Percentiles rank a stretch among this genome's conserved stretches.
Evolutionary conservation across 768 basidiomycete species (phyloP).

Genomic region (Clavulina sp.): DNA sequence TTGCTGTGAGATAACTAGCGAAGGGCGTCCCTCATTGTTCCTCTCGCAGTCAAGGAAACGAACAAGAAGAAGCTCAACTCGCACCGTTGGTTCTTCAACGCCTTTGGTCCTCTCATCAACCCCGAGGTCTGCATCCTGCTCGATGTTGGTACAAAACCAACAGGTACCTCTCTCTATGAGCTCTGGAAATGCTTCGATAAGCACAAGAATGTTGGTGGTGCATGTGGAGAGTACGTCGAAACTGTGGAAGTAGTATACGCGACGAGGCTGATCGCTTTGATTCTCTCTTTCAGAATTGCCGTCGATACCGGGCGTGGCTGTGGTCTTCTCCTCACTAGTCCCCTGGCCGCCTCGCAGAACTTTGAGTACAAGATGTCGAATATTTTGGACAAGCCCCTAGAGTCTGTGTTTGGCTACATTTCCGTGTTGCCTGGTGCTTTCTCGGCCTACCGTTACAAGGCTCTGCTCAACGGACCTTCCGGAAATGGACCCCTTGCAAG

Average conservation of each 20-base stretch:
- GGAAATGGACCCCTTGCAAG: conserved; percentile 25
- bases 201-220: conserved; percentile 74
- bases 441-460: conserved; percentile 18
- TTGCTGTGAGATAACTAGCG: background rate
- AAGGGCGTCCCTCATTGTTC: background rate
- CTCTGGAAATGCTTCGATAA: conserved; percentile 94
- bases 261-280: background rate
- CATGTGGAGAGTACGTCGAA: conserved; percentile 69
- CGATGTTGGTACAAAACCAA: conserved; percentile 93
- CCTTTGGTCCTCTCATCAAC: conserved; percentile 71
- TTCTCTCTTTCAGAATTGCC: conserved; percentile 37
- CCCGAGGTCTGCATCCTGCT: conserved; percentile 84
- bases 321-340: conserved; percentile 49
- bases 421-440: conserved; percentile 26
- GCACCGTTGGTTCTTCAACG: conserved; percentile 97
- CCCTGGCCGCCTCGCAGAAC: conserved; percentile 85
- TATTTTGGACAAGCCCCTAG: conserved; percentile 88
- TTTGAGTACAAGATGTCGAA: conserved; percentile 98
- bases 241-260: background rate
- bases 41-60: conserved; percentile 51
- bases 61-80: conserved; percentile 96
- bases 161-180: conserved; percentile 85
- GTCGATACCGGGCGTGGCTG: conserved; percentile 67
- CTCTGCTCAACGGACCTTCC: conserved; percentile 24
- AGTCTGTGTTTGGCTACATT: conserved; percentile 28